Base-by-base conservation (phyloP, 805 yeast genomes). In the Vanderwaltozyma yarrowii region DNA sequence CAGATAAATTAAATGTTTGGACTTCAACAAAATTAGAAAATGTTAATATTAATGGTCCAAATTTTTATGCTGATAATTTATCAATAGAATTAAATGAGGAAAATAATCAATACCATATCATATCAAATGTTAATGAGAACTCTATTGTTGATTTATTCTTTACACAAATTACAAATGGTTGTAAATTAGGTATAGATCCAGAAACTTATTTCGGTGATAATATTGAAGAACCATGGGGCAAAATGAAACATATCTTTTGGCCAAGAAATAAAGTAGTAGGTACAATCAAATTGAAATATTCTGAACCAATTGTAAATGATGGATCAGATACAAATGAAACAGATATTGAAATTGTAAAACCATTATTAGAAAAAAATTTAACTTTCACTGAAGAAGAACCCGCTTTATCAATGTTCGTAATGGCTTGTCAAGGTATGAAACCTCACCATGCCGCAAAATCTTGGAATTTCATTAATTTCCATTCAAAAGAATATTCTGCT, bases 361-460 rank as follows among this genome's bases (percentile, higher is more conserved):
- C 40, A n/a, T 45, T 46, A 36, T 47, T 50, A 20, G 54, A 55
- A 13, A 40, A 43, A 15, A 45, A 39, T 6, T 44, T 57, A n/a
- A 42, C 40, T 1, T 57, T 58, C 32, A 35, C 47, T 5, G 47
- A 52, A 19, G 46, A 50, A 7, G 44, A 47, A 9, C 55, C 59
- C 18, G 65, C 64, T 20, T 49, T 43, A 14, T 71, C 86, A 35
- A 82, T 92, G 94, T 88, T 78, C 56, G 95, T 89, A 38, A 80
- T 84, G 89, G 98, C 98, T 6, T 66, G 86, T 49, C 98, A 92
- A 67, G 97, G 97, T 44, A 88, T 92, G 97, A 92, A 92, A 63
- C 98, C 98, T 8, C 96, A 92, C 62, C 98, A 92, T 64, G 96
- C 96, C 26, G 98, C 98, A 40, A 85, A 94, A 44, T 65, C 86